Evolutionary conservation across 331 rosid genomes (phyloP).

Genomic region (Phaseolus coccineus): DNA sequence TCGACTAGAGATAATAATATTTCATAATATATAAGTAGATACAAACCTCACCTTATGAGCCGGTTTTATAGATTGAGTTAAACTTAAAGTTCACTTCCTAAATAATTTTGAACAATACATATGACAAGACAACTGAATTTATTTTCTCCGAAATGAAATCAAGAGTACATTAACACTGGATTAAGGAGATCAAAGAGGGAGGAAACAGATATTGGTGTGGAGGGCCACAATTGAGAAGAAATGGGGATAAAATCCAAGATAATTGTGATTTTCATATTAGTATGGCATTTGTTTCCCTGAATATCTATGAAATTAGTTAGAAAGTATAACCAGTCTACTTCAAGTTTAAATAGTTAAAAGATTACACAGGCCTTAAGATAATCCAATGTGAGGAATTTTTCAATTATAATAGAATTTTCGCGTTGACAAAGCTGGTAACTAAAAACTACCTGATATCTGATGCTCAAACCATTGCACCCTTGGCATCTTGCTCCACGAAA

Average conservation of each 20-base stretch:
- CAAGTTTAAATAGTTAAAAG: conserved; percentile 11
- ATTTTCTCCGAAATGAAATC: background rate
- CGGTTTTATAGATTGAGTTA: too few species aligned
- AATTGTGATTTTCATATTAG: conserved; percentile 15
- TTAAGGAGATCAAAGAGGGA: background rate
- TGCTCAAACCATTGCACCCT: conserved; percentile 78
- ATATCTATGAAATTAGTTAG: background rate
- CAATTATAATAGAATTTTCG: conserved; percentile 14
- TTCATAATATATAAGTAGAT: too few species aligned
- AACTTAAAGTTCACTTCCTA: too few species aligned
- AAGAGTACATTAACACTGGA: background rate
- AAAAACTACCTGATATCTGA: conserved; percentile 80
- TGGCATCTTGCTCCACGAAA: conserved; percentile 72
- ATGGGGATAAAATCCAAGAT: background rate
- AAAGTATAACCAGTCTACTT: conserved; percentile 22
- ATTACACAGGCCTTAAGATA: conserved; percentile 5
- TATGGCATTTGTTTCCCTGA: conserved; percentile 9
- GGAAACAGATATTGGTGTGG: background rate
- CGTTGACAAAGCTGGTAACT: conserved; percentile 24
- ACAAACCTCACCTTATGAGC: too few species aligned
- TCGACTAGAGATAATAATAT: too few species aligned
- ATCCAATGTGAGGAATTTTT: conserved; percentile 2
- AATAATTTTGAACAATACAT: background rate
- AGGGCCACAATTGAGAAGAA: background rate
- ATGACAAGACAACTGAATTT: background rate